phyloP scores from a whole-genome alignment of 441 rosid genomes.

The Iberis amara region DNA sequence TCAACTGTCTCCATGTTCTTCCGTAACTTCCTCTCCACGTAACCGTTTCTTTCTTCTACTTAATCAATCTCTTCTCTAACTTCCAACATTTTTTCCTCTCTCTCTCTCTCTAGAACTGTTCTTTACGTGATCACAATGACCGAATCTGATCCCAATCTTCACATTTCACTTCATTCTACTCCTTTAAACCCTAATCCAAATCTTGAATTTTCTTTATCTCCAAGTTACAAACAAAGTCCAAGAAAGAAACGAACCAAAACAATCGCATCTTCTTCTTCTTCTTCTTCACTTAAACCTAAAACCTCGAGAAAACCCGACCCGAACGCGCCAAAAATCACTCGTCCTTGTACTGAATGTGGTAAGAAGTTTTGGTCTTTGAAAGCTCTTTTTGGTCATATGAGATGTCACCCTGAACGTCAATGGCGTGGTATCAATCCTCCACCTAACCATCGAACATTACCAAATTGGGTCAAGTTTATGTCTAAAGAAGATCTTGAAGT shows the following conservation, averaged over 20 bases:
- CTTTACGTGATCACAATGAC: slow-evolving; percentile 16
- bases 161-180: slow-evolving; percentile 10
- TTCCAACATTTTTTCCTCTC: neutral
- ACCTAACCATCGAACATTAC: slow-evolving; percentile 33
- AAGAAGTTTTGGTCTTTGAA: slow-evolving; percentile 74
- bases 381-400: slow-evolving; percentile 90
- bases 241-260: slow-evolving; percentile 52
- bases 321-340: slow-evolving; percentile 63
- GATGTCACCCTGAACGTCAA: slow-evolving; percentile 88
- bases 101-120: neutral
- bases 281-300: slow-evolving; percentile 33
- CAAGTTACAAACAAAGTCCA: slow-evolving; percentile 15
- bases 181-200: slow-evolving; percentile 33
- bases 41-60: slow-evolving; percentile 20
- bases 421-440: slow-evolving; percentile 93
- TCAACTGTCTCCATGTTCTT: slow-evolving; percentile 29
- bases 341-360: slow-evolving; percentile 83
- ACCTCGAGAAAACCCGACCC: slow-evolving; percentile 65
- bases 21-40: slow-evolving; percentile 29
- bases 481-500: slow-evolving; percentile 59
- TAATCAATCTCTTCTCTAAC: slow-evolving; percentile 16
- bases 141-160: slow-evolving; percentile 21
- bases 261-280: slow-evolving; percentile 16
- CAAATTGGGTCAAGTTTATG: slow-evolving; percentile 27
- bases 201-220: slow-evolving; percentile 35